Base-by-base conservation (phyloP, 345 rosid genomes). In the Cardamine occulta region DNA sequence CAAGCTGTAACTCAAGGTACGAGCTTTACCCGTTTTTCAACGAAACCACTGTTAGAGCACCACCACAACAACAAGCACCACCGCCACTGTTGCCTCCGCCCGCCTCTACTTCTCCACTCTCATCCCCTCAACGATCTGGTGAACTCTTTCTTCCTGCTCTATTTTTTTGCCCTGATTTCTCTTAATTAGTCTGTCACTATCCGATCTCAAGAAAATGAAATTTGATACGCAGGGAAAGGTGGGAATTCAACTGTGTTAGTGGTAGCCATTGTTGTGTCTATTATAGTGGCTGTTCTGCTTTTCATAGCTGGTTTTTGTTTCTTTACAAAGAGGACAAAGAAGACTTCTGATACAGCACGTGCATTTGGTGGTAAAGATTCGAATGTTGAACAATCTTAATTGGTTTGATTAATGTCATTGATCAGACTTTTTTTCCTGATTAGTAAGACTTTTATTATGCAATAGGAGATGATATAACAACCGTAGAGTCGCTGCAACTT, bases 1-100 rank as follows among this genome's bases (percentile, higher is more conserved):
- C 88, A 0, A 86, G 87, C 32, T 88, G 87, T 70, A 73, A 58
- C 19, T 2, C 82, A 12, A 79, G 86, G 31, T 85, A 14, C 45
- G 86, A 86, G 70, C 3, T 66, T 8, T 73, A 61, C 52, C 12
- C 26, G 0, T 86, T 86, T 29, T 86, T 32, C 74, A 58, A 80
- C 15, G 84, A 28, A 60, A 18, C 15, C 3, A 11, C 56, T 17
- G 0, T 52, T 13, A 7, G 19, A 60, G 0, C 48, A 23, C 29
- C 70, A 37, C 14, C 66, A 39, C 32, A 2, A 19, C 64, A 7
- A 18, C 24, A 35, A 31, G 1, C 15, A 66, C 17, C 45, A 19
- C 15, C 68, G 23, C 7, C 34, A 9, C 14, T 28, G 10, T n/a
- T 45, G 2, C 26, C 37, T 3, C 9, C 62, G 0, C 6, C 53